Conservation (phyloP, 2,329 filamentous ascomycete species). For the Apiospora malaysiana region DNA sequence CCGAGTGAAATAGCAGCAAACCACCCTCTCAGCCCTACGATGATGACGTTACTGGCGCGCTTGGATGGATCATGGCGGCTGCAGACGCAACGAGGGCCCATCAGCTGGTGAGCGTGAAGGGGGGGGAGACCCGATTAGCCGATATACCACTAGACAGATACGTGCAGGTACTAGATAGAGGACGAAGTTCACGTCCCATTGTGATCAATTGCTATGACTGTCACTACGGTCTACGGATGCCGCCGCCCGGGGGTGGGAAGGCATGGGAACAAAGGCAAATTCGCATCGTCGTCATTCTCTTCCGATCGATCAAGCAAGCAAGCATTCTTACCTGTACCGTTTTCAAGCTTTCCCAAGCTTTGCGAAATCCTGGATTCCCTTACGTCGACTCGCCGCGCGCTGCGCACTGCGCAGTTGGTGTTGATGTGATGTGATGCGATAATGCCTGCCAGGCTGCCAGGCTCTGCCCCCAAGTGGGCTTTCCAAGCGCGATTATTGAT, state of each 20-base stretch:
- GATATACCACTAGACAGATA: not conserved
- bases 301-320: not conserved
- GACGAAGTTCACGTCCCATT: not conserved
- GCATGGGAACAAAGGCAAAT: not conserved
- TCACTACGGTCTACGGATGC: not conserved
- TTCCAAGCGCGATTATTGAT: constrained; percentile 1
- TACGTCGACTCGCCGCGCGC: not conserved
- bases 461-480: not conserved
- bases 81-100: not conserved
- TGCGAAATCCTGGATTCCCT: not conserved
- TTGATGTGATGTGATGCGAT: constrained; percentile 4
- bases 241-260: not conserved
- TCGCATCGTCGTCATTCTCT: not conserved
- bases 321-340: not conserved
- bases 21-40: constrained; percentile 3
- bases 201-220: not conserved
- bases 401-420: constrained; percentile 9
- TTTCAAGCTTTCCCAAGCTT: constrained; percentile 2
- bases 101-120: not conserved
- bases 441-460: too few species aligned
- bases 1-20: not conserved
- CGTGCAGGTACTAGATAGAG: not conserved
- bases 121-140: not conserved
- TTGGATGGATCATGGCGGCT: not conserved
- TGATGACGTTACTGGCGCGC: constrained; percentile 11